These are phyloP conservation scores for Leptodermis oblonga DNA, from an alignment of 257 asterid species.

Conservation along the genomic window DNA sequence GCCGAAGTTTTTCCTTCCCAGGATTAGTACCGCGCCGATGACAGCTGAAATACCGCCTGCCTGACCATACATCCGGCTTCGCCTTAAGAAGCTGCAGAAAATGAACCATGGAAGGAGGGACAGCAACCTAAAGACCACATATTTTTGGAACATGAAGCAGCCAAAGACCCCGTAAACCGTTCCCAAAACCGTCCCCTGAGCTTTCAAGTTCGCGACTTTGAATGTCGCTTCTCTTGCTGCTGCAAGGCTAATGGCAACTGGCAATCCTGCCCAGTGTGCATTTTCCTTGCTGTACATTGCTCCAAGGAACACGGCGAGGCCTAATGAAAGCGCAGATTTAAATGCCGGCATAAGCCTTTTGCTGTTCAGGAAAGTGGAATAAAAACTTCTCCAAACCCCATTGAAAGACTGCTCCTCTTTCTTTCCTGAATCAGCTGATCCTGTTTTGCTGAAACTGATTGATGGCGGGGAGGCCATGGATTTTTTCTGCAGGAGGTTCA, in stretches of 20 bases:
- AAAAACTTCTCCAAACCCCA: conserved; percentile 14
- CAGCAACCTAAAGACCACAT: conserved; percentile 49
- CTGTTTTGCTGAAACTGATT: conserved; percentile 10
- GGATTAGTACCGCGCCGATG: conserved; percentile 63
- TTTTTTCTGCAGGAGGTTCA: conserved; percentile 49
- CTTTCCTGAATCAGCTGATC: conserved; percentile 12
- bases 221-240: conserved; percentile 71
- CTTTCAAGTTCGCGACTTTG: conserved; percentile 61
- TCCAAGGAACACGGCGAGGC: conserved; percentile 63
- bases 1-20: conserved; percentile 72
- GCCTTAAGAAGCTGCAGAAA: conserved; percentile 52
- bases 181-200: conserved; percentile 88
- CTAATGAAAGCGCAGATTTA: conserved; percentile 63
- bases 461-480: conserved; percentile 9
- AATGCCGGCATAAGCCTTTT: conserved; percentile 57
- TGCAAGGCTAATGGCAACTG: conserved; percentile 68
- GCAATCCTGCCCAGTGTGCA: conserved; percentile 77
- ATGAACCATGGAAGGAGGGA: conserved; percentile 90
- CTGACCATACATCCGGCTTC: conserved; percentile 81
- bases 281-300: conserved; percentile 57
- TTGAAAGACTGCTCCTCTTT: conserved; percentile 13
- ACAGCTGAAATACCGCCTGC: conserved; percentile 85
- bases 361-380: conserved; percentile 23
- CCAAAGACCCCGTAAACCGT: conserved; percentile 75
- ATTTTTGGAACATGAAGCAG: conserved; percentile 62